These are phyloP conservation scores for Ballota nigra DNA, from an alignment of 257 asterid species.

Conservation along the genomic window DNA sequence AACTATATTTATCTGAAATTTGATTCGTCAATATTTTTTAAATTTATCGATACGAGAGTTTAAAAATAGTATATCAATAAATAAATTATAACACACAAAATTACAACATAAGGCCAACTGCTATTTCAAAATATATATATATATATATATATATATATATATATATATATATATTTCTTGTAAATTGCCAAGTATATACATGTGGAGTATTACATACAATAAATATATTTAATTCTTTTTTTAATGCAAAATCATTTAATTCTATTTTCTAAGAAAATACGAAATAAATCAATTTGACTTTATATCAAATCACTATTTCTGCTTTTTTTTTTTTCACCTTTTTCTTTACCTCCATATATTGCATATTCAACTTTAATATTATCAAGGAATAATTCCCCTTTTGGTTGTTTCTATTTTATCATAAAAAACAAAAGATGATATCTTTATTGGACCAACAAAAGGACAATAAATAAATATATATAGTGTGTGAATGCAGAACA, in stretches of 20 bases:
- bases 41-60: too few species aligned
- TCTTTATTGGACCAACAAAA: background rate
- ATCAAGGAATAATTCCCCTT: conserved; percentile 10
- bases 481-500: background rate
- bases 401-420: conserved; percentile 11
- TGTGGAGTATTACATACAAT: too few species aligned
- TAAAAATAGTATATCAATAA: too few species aligned
- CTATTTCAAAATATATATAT: too few species aligned
- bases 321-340: background rate
- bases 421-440: background rate
- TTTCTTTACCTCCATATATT: conserved; percentile 1
- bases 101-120: background rate
- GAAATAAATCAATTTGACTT: conserved; percentile 6
- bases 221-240: too few species aligned
- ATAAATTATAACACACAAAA: background rate
- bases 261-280: background rate
- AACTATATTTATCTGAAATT: background rate
- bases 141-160: background rate
- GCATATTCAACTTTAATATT: conserved; percentile 19
- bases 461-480: background rate
- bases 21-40: background rate
- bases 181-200: too few species aligned
- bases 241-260: too few species aligned
- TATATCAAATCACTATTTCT: background rate
- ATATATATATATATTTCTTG: too few species aligned